phyloP scores from a whole-genome alignment of 2,329 filamentous ascomycete genomes.

The Nothomitra cinnamomea region DNA sequence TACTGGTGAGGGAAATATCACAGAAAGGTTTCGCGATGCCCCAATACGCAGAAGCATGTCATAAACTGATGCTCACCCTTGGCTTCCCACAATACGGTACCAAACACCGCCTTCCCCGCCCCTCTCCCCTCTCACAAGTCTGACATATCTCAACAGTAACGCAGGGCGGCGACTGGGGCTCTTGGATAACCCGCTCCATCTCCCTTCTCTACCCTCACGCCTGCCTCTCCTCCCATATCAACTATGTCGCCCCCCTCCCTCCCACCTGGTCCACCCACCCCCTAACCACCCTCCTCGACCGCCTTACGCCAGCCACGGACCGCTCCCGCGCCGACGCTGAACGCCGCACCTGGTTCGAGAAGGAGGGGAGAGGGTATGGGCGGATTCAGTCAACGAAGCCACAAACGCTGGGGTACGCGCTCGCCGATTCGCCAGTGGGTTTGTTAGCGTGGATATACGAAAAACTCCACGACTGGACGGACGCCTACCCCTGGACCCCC shows the following conservation, averaged over 20 bases:
- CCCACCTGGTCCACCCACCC: constrained; percentile 37
- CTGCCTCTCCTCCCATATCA: constrained; percentile 44
- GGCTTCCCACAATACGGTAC: constrained; percentile 44
- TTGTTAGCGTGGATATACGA: constrained; percentile 67
- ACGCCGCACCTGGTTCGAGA: constrained; percentile 38
- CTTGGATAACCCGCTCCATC: constrained; percentile 44
- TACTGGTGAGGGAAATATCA: constrained; percentile 11
- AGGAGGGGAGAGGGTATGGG: constrained; percentile 42
- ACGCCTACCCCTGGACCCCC: constrained; percentile 54
- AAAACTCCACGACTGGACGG: constrained; percentile 63
- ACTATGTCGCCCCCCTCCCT: constrained; percentile 34
- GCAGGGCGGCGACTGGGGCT: constrained; percentile 58
- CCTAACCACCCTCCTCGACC: constrained; percentile 37
- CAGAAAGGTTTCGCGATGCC: constrained; percentile 39
- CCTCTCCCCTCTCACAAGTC: constrained; percentile 4
- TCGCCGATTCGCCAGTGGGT: constrained; percentile 52
- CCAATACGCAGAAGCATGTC: constrained; percentile 45
- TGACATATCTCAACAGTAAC: constrained; percentile 18
- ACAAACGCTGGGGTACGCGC: constrained; percentile 51
- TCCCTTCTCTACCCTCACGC: constrained; percentile 39
- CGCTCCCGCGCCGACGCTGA: constrained; percentile 34
- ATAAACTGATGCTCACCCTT: constrained; percentile 51
- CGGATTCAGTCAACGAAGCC: constrained; percentile 48
- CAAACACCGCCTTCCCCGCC: constrained; percentile 9
- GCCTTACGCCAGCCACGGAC: constrained; percentile 34